These are phyloP conservation scores for Penicillium ucsense DNA, from an alignment of 495 filamentous ascomycete genomes.

Conservation along the genomic window DNA sequence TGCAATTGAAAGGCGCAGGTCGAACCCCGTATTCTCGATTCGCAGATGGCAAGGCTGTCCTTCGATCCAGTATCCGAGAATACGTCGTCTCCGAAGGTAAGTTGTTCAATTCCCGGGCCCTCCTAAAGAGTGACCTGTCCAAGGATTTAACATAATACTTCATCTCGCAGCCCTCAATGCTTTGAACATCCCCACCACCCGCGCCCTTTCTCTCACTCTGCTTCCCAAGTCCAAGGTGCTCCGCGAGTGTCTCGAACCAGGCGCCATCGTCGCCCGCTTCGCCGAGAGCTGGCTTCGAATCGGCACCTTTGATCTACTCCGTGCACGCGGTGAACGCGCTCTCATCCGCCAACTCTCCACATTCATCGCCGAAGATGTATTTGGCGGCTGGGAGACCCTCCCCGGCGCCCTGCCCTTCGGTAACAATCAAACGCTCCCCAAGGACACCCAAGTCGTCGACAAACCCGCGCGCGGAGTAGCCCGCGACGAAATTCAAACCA, in stretches of 20 bases:
- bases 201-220: constrained; percentile 73
- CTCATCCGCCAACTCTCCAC: constrained; percentile 63
- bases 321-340: constrained; percentile 68
- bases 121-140: neutral
- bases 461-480: constrained; percentile 40
- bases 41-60: constrained; percentile 92
- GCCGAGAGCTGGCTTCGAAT: constrained; percentile 88
- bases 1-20: constrained; percentile 91
- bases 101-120: neutral
- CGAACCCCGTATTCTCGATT: constrained; percentile 91
- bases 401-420: constrained; percentile 40
- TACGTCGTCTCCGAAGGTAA: constrained; percentile 77
- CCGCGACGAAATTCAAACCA: constrained; percentile 50
- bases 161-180: constrained; percentile 52
- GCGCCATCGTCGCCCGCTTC: constrained; percentile 84
- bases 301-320: constrained; percentile 85
- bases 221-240: constrained; percentile 60
- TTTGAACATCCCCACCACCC: constrained; percentile 73
- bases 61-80: constrained; percentile 85
- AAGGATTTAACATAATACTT: neutral
- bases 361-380: constrained; percentile 78
- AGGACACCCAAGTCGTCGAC: constrained; percentile 12
- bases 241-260: constrained; percentile 81
- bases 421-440: constrained; percentile 26
- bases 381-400: constrained; percentile 72